These are phyloP conservation scores for Candida buenavistaensis DNA, from an alignment of 1,139 yeast species.

Conservation along the genomic window DNA sequence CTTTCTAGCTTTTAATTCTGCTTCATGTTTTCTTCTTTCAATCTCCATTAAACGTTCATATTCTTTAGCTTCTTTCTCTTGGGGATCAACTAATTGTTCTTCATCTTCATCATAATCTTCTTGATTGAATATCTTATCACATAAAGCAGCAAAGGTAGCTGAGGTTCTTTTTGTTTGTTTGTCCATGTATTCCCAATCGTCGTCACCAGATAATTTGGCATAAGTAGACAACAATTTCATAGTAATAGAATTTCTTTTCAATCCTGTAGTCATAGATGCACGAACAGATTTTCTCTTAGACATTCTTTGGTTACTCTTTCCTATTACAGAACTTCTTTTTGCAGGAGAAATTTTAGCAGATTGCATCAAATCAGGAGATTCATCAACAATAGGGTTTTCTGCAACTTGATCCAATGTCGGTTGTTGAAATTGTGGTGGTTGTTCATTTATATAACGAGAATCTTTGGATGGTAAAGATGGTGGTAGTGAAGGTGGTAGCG, in stretches of 20 bases:
- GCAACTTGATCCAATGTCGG: slow-evolving; percentile 12
- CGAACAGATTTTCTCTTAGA: slow-evolving; percentile 42
- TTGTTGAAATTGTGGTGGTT: slow-evolving; percentile 3
- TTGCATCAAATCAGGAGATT: slow-evolving; percentile 26
- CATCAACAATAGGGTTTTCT: slow-evolving; percentile 27
- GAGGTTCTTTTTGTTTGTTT: slow-evolving; percentile 75
- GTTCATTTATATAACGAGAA: slow-evolving; percentile 12
- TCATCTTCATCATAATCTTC: slow-evolving; percentile 59
- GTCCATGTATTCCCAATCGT: slow-evolving; percentile 70
- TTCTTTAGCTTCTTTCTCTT: slow-evolving; percentile 50
- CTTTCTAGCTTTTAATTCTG: slow-evolving; percentile 44
- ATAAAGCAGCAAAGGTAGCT: slow-evolving; percentile 72
- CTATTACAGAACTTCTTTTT: slow-evolving; percentile 34
- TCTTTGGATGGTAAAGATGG: slow-evolving; percentile 47
- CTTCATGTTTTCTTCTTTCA: slow-evolving; percentile 52
- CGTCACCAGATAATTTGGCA: slow-evolving; percentile 66
- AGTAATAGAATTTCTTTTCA: slow-evolving; percentile 70
- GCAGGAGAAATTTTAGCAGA: slow-evolving; percentile 30
- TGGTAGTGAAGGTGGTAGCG: slow-evolving; percentile 29
- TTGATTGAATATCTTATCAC: slow-evolving; percentile 71
- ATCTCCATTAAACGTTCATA: slow-evolving; percentile 51
- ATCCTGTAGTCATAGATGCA: slow-evolving; percentile 43
- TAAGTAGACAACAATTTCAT: slow-evolving; percentile 68
- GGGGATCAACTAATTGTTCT: slow-evolving; percentile 48
- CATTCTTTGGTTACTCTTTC: slow-evolving; percentile 26